phyloP scores from a whole-genome alignment of 164 flowering plant species.

The Brasenia schreberi region DNA sequence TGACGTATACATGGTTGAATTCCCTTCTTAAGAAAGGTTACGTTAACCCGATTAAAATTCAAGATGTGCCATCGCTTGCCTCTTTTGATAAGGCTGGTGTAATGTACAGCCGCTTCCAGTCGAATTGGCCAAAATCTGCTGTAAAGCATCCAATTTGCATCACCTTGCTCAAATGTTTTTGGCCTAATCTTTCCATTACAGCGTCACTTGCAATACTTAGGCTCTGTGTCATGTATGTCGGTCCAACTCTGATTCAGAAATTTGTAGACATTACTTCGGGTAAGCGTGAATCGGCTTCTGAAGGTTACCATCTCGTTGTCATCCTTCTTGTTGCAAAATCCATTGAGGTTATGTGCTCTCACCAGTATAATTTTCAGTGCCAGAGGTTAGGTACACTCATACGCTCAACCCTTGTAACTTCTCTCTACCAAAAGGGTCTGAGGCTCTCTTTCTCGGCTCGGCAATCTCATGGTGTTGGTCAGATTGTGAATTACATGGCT shows the following conservation, averaged over 20 bases:
- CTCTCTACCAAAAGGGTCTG: slow-evolving; percentile 78
- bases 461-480: slow-evolving; percentile 90
- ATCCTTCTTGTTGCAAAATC: slow-evolving; percentile 55
- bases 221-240: slow-evolving; percentile 73
- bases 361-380: slow-evolving; percentile 76
- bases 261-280: slow-evolving; percentile 81
- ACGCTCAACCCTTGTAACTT: slow-evolving; percentile 60
- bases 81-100: slow-evolving; percentile 66
- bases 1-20: slow-evolving; percentile 79
- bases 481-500: slow-evolving; percentile 96
- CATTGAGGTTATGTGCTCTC: slow-evolving; percentile 57
- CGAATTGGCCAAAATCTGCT: slow-evolving; percentile 62
- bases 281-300: slow-evolving; percentile 42
- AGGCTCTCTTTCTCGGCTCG: slow-evolving; percentile 69
- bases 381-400: slow-evolving; percentile 84
- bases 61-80: slow-evolving; percentile 66
- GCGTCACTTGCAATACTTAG: slow-evolving; percentile 54
- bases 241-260: slow-evolving; percentile 67
- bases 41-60: slow-evolving; percentile 44
- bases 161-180: slow-evolving; percentile 74
- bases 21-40: slow-evolving; percentile 71
- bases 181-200: slow-evolving; percentile 63
- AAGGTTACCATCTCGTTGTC: slow-evolving; percentile 72
- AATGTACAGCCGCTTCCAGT: slow-evolving; percentile 48
- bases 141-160: slow-evolving; percentile 55